phyloP scores from a whole-genome alignment of 164 flowering plant species.

The Nymphaea thermarum region DNA sequence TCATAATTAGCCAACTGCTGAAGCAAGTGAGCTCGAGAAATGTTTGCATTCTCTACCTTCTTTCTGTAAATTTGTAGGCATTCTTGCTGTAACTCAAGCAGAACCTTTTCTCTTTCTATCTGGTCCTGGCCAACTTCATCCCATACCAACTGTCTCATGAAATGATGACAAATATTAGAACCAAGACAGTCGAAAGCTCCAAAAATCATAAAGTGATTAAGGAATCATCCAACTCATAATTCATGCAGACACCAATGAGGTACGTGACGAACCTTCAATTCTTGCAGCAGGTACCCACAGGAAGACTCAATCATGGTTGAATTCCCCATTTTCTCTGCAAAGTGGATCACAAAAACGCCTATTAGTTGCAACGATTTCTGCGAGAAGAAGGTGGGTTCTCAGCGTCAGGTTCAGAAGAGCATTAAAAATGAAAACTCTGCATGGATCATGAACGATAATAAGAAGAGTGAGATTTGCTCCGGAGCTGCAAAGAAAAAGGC shows the following conservation, averaged over 20 bases:
- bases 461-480: neutral
- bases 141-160: conserved; percentile 63
- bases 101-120: conserved; percentile 55
- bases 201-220: neutral
- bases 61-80: conserved; percentile 72
- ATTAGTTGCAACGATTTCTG: conserved; percentile 32
- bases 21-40: conserved; percentile 71
- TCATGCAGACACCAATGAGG: neutral
- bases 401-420: neutral
- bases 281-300: conserved; percentile 82
- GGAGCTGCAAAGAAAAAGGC: conserved; percentile 4
- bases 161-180: neutral
- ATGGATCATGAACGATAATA: neutral
- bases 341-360: conserved; percentile 1
- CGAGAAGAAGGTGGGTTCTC: conserved; percentile 1
- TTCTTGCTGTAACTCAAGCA: conserved; percentile 75
- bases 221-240: neutral
- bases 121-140: conserved; percentile 88
- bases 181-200: neutral
- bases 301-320: conserved; percentile 50
- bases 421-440: neutral
- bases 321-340: conserved; percentile 26
- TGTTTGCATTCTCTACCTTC: conserved; percentile 75
- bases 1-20: conserved; percentile 74
- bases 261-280: conserved; percentile 43